Evolutionary conservation across 2,329 filamentous ascomycete genomes (phyloP), one percentile per base, ranked within the genome.

Genomic region (Emergomyces pasteurianus): DNA sequence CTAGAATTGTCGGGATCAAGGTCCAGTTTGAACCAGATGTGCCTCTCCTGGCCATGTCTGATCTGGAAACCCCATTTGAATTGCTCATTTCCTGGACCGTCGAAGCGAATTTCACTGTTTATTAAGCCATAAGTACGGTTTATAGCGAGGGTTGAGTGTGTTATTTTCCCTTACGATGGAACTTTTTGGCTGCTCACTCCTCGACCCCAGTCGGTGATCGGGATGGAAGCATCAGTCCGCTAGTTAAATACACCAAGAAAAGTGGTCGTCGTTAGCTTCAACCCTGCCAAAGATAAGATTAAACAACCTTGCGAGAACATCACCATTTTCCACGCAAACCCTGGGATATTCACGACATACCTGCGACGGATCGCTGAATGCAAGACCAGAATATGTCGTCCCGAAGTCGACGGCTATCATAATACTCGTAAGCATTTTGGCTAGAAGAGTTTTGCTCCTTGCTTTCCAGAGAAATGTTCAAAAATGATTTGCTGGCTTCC

Each of bases 181-280:
- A 57, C 55, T 57, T 57, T 57, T 57, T 57, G 55, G 40, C 55
- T 57, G n/a, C 38, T 57, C 31, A 57, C 55, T n/a, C 55, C 55
- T 12, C 55, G 55, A 21, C 55, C 55, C 55, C 55, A 57, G 55
- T 57, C 55, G 16, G 55, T 43, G 23, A 57, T 57, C 8, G 55
- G 55, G 55, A 57, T 57, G 23, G 55, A 23, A 18, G 55, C 23
- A 8, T 57, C 55, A 16, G 55, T 57, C 46, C 55, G 38, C 55
- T 57, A 40, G 9, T 26, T 34, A 34, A 12, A 52, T 31, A 31
- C 31, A 31, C 31, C 16, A n/a, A 34, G 34, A n/a, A 36, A 36
- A 21, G 40, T 36, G 21, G 9, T 10, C 7, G 18, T n/a, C 8
- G 40, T 57, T 46, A 57, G 55, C 16, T 16, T n/a, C 55, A 28